Base-by-base conservation (phyloP, 2,329 filamentous ascomycete genomes). In the Phaeoacremonium minimum region DNA sequence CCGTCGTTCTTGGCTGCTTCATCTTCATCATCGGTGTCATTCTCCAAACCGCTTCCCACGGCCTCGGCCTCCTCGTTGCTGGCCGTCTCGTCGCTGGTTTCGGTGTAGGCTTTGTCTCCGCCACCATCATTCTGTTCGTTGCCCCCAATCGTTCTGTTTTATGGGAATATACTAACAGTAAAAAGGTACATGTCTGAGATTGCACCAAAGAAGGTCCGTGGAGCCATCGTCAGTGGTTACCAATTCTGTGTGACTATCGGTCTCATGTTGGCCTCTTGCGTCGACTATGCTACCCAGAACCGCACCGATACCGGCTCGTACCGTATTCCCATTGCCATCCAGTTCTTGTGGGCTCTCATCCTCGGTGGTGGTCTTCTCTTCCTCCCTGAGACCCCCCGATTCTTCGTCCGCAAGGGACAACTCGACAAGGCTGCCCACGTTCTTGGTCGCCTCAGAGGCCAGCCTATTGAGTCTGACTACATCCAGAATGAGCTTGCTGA, bases 241-340 rank as follows among this genome's bases (percentile, higher is more conserved):
- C 83, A 87, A 59, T 87, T 87, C 67, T 85, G 77, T 58, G 82
- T 88, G 60, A 87, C 83, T 33, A 72, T 87, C 43, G 84, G 84
- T 55, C 67, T 88, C 43, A 66, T 87, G 48, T 58, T 87, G 38
- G 83, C 83, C 31, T 72, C 80, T 8, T 80, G 81, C 44, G 80
- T 87, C 41, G 73, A 77, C 50, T 85, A 87, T 52, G 73, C 62
- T 15, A 83, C 77, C n/a, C 62, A 83, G 52, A 53, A 75, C 45
- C 69, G 73, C 41, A 60, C 57, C 22, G 75, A 80, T 51, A 73
- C 77, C 2, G 71, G 73, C 40, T 78, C 80, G 1, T 88, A 85
- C 64, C 76, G 84, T 39, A 86, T 87, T 36, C 81, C 84, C 8
- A 83, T 88, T 48, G 75, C 59, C 14, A 59, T 88, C 15, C 84